Percentiles rank a stretch among this genome's conserved stretches.
Evolutionary conservation across 768 basidiomycete species (phyloP).

Genomic region (Ramaria sp.): DNA sequence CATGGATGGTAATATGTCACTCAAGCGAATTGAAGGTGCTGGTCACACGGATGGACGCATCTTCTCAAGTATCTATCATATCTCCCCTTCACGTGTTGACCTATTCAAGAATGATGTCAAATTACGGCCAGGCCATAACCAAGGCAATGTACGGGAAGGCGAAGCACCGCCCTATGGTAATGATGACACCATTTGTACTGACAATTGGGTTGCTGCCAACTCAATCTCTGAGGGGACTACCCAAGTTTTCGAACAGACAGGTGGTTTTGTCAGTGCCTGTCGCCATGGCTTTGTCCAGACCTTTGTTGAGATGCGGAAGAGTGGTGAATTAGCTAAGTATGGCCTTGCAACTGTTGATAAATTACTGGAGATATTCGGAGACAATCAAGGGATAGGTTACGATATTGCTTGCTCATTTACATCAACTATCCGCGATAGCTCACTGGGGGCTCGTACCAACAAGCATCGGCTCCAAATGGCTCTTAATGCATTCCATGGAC

Average conservation of each 20-base stretch:
- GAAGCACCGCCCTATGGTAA: background rate
- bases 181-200: background rate
- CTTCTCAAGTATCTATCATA: background rate
- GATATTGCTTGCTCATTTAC: constrained; percentile 17
- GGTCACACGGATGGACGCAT: background rate
- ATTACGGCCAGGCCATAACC: too few relatives aligned
- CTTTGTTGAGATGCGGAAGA: constrained; percentile 23
- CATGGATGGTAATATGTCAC: constrained; percentile 15
- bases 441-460: background rate
- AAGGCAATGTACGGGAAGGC: too few relatives aligned
- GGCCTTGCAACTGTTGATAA: constrained; percentile 10
- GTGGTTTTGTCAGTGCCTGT: constrained; percentile 27
- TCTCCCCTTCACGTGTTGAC: background rate
- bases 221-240: background rate
- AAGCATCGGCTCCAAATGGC: background rate
- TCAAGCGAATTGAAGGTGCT: background rate
- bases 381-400: constrained; percentile 12
- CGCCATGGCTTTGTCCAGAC: constrained; percentile 23
- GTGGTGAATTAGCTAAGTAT: constrained; percentile 19
- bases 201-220: background rate
- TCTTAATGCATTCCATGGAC: constrained; percentile 18
- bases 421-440: constrained; percentile 10
- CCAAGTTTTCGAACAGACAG: constrained; percentile 24
- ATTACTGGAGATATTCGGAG: constrained; percentile 10
- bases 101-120: background rate